Conservation (phyloP, 208 protist genomes). For the Plasmodiophora brassicae region DNA sequence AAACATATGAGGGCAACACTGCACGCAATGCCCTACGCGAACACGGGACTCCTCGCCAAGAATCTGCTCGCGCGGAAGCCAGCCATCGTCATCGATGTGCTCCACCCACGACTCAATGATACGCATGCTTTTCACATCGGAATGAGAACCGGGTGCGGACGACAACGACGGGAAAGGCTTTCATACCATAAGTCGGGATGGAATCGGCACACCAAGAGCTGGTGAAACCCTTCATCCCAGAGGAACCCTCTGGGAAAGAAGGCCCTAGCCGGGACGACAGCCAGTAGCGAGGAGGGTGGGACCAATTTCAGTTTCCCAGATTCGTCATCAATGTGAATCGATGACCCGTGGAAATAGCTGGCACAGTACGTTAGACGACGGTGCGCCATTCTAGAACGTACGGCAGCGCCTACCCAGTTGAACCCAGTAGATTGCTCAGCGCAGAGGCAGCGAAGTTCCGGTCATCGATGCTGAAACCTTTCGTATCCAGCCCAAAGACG, state of each 20-base stretch:
- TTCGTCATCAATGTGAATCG: background rate
- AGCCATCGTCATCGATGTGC: conserved; percentile 43
- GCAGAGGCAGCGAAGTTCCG: background rate
- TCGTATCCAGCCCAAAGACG: background rate
- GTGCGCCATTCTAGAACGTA: background rate
- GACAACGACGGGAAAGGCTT: no score
- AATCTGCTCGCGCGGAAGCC: conserved; percentile 47
- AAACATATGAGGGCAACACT: background rate
- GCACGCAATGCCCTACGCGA: background rate
- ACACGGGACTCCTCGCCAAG: conserved; percentile 40
- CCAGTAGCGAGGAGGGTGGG: background rate
- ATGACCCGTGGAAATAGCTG: background rate
- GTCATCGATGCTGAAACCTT: background rate
- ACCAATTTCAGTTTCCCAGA: background rate
- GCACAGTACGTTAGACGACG: no score
- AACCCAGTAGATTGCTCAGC: background rate
- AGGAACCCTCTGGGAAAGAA: conserved; percentile 49
- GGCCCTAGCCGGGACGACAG: conserved; percentile 19
- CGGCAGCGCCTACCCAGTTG: background rate
- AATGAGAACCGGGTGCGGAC: no score
- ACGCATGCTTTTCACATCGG: no score
- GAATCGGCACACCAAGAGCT: conserved; percentile 16
- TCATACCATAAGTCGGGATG: background rate
- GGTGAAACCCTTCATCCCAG: conserved; percentile 52
- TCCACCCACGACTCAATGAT: conserved; percentile 33